Evolutionary conservation across 805 yeast species (phyloP).

Genomic region (Wickerhamiella azyma): DNA sequence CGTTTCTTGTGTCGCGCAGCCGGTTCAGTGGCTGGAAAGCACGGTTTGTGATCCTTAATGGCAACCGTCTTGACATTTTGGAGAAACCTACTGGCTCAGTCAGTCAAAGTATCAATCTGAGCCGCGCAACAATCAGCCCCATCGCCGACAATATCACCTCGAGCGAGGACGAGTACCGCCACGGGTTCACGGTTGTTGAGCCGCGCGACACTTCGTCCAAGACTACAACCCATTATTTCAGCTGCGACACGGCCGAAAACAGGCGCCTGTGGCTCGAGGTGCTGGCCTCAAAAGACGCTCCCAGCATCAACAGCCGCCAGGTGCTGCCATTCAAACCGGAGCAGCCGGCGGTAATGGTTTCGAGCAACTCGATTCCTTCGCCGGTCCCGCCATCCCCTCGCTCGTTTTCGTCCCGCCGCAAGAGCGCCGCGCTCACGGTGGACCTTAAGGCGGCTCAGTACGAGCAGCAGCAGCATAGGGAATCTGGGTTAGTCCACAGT

Average conservation of each 20-base stretch:
- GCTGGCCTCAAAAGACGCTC: background rate
- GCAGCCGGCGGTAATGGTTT: background rate
- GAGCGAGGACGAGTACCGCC: constrained; percentile 8
- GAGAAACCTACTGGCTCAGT: constrained; percentile 7
- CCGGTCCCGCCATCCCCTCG: background rate
- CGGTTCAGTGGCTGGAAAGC: constrained; percentile 8
- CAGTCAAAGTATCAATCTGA: background rate
- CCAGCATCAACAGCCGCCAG: background rate
- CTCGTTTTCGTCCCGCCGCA: background rate
- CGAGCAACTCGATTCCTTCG: background rate
- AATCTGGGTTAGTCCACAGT: background rate
- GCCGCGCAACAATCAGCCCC: background rate
- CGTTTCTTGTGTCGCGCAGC: constrained; percentile 4
- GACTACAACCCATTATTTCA: constrained; percentile 3
- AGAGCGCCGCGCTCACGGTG: background rate
- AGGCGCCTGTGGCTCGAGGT: background rate
- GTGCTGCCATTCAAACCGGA: background rate
- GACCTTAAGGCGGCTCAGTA: background rate
- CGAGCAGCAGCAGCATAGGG: no score
- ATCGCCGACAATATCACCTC: constrained; percentile 5
- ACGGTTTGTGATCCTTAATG: constrained; percentile 7
- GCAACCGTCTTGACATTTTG: constrained; percentile 2
- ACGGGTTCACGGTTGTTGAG: constrained; percentile 7
- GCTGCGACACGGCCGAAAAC: background rate
- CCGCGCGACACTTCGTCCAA: background rate